These are phyloP conservation scores for Taiwanofungus camphoratus DNA, from an alignment of 1,284 basidiomycete species.

Conservation along the genomic window DNA sequence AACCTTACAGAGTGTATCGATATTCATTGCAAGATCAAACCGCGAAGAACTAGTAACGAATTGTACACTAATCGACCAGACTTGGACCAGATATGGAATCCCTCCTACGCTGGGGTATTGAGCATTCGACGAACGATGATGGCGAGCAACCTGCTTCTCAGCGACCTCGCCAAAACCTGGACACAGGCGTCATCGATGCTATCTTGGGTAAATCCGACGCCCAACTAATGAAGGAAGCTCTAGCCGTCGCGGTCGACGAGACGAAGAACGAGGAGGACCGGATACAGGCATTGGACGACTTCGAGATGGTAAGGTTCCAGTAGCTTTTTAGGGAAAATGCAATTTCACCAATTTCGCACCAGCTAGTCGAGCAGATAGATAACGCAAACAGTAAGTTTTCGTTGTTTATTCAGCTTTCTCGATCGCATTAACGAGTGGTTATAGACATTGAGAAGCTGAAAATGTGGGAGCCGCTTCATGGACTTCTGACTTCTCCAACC, in stretches of 20 bases:
- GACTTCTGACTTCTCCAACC: conserved; percentile 50
- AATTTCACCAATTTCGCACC: conserved; percentile 3
- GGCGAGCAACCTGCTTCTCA: conserved; percentile 24
- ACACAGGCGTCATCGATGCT: conserved; percentile 78
- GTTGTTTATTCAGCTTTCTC: background rate
- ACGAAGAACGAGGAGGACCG: conserved; percentile 58
- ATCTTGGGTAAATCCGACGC: conserved; percentile 87
- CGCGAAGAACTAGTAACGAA: too few species aligned
- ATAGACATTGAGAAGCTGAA: conserved; percentile 78
- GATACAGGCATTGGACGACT: conserved; percentile 82
- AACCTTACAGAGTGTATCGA: conserved; percentile 11
- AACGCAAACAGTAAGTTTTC: conserved; percentile 80
- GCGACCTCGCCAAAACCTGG: conserved; percentile 44
- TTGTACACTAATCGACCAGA: background rate
- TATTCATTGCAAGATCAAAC: background rate
- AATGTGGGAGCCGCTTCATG: conserved; percentile 83
- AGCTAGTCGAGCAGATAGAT: conserved; percentile 92
- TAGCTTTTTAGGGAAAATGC: background rate
- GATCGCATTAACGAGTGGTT: conserved; percentile 3
- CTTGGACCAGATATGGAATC: conserved; percentile 49
- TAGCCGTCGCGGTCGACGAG: conserved; percentile 67
- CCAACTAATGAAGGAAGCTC: conserved; percentile 83
- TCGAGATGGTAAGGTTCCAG: conserved; percentile 77
- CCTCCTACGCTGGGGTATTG: conserved; percentile 70
- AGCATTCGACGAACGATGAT: conserved; percentile 46